Base-by-base conservation (phyloP, 1,284 basidiomycete species). In the Agaricales sp. region DNA sequence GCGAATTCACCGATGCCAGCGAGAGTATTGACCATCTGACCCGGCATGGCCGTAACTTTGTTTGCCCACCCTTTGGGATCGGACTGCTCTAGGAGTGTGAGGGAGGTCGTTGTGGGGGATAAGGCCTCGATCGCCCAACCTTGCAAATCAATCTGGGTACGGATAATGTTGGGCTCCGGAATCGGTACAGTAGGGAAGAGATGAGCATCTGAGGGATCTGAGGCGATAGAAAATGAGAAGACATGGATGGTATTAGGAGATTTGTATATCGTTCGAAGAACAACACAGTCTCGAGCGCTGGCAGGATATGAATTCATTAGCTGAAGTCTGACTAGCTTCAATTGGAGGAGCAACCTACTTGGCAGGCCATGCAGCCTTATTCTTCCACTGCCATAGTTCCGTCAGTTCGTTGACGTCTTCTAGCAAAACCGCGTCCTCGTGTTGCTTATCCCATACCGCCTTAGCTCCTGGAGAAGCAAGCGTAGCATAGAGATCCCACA, bases 1-100 rank as follows among this genome's bases (percentile, higher is more conserved):
- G 90, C 87, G 61, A 90, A 95, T 55, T 96, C 93, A 37, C 94
- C 93, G 2, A 94, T 82, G 4, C 92, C 92, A 0, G 93, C 87
- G 1, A 97, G 69, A 2, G 83, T 77, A 26, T 78, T 77, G 62
- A 92, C 84, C 90, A 99, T 95, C 58, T 91, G 84, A 30, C 86
- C 83, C 0, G 93, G 93, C 35, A 94, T 93, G 14, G 89, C 89
- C 0, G 87, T 83, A 20, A 41, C 39, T 66, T 98, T 99, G 67
- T 92, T 92, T 3, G 92, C 85, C 95, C 95, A 97, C 46, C 94
- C 93, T 61, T 96, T 92, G 1, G 93, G 93, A 65, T 98, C 94
- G 12, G 90, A 93, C 67, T 99, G 96, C 62, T 99, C 96, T 2
- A 99, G 78, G 2, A 99, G 71, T 0, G 94, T 97, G 50, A 98